These are phyloP conservation scores for Lenwebbia sp. DNA, from an alignment of 345 rosid genomes.

Conservation along the genomic window DNA sequence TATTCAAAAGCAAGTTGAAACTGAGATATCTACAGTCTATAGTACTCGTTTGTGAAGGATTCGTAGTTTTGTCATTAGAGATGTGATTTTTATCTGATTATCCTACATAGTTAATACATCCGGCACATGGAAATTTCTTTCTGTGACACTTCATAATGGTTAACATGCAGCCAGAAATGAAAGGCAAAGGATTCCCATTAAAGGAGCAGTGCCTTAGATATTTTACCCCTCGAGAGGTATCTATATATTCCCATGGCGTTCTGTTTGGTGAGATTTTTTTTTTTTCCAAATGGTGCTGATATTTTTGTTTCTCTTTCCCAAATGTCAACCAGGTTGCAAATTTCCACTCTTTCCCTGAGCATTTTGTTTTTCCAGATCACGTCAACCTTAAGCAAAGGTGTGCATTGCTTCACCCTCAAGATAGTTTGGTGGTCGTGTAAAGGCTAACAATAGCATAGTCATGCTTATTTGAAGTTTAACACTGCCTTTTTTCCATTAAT, in stretches of 20 bases:
- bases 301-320: background rate
- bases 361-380: constrained; percentile 60
- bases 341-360: constrained; percentile 81
- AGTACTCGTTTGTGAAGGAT: background rate
- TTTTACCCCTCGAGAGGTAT: constrained; percentile 88
- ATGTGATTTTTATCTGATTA: background rate
- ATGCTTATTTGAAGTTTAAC: background rate
- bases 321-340: constrained; percentile 60
- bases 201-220: constrained; percentile 74
- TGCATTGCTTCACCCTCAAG: background rate
- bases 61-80: background rate
- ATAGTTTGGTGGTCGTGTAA: background rate
- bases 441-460: background rate
- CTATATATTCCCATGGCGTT: background rate
- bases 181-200: constrained; percentile 50
- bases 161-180: constrained; percentile 41
- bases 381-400: constrained; percentile 79
- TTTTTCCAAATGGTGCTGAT: background rate
- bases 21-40: background rate
- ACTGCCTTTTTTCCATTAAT: background rate
- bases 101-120: background rate
- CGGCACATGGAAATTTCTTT: background rate
- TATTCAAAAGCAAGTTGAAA: background rate
- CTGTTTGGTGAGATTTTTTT: background rate
- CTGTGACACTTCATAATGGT: background rate